These are phyloP conservation scores for Neofusicoccum sp. DNA, from an alignment of 2,329 filamentous ascomycete species.

Conservation along the genomic window DNA sequence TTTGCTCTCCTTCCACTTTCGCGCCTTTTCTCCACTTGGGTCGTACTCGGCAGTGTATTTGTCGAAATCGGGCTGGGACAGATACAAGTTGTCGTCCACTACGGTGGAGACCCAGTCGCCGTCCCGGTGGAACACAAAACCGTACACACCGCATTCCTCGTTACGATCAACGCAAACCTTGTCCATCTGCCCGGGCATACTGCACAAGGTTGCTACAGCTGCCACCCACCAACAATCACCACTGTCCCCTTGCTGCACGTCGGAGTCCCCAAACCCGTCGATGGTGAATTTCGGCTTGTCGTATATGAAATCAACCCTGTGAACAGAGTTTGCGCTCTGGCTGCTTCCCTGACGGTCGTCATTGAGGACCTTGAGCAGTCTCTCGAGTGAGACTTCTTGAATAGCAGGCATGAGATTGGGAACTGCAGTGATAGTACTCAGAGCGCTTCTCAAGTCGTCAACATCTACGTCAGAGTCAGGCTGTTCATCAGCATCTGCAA, in stretches of 20 bases:
- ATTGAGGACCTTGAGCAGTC: neutral
- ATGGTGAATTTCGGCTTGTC: slow-evolving; percentile 76
- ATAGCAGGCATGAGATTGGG: neutral
- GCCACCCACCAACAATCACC: slow-evolving; percentile 90
- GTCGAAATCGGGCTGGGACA: slow-evolving; percentile 75
- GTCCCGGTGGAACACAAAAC: slow-evolving; percentile 82
- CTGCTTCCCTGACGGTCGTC: neutral
- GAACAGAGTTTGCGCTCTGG: neutral
- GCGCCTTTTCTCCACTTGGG: slow-evolving; percentile 67
- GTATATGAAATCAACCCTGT: slow-evolving; percentile 61
- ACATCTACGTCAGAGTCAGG: neutral
- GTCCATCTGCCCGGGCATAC: slow-evolving; percentile 72
- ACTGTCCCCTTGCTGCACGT: slow-evolving; percentile 75
- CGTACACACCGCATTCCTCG: slow-evolving; percentile 76
- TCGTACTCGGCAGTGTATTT: slow-evolving; percentile 51
- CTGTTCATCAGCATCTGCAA: neutral
- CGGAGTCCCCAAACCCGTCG: slow-evolving; percentile 73
- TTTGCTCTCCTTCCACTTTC: slow-evolving; percentile 55
- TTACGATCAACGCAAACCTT: slow-evolving; percentile 73
- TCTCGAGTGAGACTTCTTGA: neutral
- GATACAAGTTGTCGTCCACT: slow-evolving; percentile 85
- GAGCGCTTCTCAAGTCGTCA: neutral
- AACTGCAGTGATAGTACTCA: neutral
- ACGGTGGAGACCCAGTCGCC: slow-evolving; percentile 92
- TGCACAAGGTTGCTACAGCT: slow-evolving; percentile 74